Base-by-base conservation (phyloP, 2,329 filamentous ascomycete species). In the Colletotrichum orchidophilum region DNA sequence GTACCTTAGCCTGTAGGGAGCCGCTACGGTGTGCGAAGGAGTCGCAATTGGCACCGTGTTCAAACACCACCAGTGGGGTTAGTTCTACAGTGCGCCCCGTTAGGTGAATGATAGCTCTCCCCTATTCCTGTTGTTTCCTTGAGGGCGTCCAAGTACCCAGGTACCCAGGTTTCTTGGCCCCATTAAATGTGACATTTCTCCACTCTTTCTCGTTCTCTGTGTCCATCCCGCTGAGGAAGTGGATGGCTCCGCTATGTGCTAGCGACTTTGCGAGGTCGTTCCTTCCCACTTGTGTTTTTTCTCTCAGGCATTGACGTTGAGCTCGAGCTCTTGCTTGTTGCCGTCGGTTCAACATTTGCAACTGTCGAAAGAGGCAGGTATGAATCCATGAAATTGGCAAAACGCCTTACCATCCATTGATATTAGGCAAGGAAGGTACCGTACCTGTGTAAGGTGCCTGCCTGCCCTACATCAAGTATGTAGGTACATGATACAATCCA, bases 1-100 rank as follows among this genome's bases (percentile, higher is more conserved):
- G 7, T 9, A 8, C n/a, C n/a, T n/a, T n/a, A n/a, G n/a, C n/a
- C n/a, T n/a, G n/a, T n/a, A n/a, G n/a, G n/a, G n/a, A n/a, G 39
- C 18, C 0, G 1, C 8, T 46, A 46, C 18, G 9, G 39, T 46
- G 39, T 18, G 18, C n/a, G 27, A 31, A 24, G 2, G 1, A 24
- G 12, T 35, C 1, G 2, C 7, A 24, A 26, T n/a, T 55, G 12
- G 35, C 62, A 66, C 46, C 46, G 54, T 70, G 61, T 59, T 65
- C 59, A 26, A 18, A 50, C 66, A 33, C 27, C 15, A 29, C 54
- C 46, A 35, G 55, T 49, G 0, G 3, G 49, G 9, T 63, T 15
- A 1, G 7, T 4, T 29, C 12, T 50, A 70, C 67, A 61, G 63
- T 66, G 67, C 55, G 67, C 57, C 29, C 39, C n/a, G 49, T 39